phyloP scores from a whole-genome alignment of 306 rosid species.

The Oemleria cerasiformis region DNA sequence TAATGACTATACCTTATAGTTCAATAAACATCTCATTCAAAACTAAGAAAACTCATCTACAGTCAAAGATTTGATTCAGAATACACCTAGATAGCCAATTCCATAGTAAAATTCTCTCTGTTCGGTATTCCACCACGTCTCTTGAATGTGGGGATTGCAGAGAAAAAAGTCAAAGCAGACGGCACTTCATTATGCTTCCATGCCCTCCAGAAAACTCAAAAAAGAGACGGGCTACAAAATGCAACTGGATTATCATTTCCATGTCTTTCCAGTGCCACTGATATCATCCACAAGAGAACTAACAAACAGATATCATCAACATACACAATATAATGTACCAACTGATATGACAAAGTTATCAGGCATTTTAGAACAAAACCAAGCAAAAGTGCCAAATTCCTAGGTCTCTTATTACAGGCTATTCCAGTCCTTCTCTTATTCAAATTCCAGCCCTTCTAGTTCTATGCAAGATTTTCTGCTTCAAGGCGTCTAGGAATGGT shows the following conservation, averaged over 20 bases:
- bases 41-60: background rate
- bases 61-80: background rate
- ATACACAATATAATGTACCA: background rate
- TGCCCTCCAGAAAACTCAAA: background rate
- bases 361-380: background rate
- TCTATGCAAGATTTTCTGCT: background rate
- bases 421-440: background rate
- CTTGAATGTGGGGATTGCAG: background rate
- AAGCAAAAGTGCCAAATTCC: background rate
- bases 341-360: background rate
- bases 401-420: background rate
- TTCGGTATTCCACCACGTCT: background rate
- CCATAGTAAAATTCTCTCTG: background rate
- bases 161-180: background rate
- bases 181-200: conserved; percentile 3
- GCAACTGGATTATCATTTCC: conserved; percentile 13
- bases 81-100: background rate
- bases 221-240: background rate
- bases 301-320: background rate
- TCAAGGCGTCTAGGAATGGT: background rate
- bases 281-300: background rate
- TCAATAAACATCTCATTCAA: background rate
- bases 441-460: background rate
- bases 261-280: conserved; percentile 3
- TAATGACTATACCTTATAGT: background rate